Base-by-base conservation (phyloP, 1,284 basidiomycete genomes). In the Vanrija sp. region DNA sequence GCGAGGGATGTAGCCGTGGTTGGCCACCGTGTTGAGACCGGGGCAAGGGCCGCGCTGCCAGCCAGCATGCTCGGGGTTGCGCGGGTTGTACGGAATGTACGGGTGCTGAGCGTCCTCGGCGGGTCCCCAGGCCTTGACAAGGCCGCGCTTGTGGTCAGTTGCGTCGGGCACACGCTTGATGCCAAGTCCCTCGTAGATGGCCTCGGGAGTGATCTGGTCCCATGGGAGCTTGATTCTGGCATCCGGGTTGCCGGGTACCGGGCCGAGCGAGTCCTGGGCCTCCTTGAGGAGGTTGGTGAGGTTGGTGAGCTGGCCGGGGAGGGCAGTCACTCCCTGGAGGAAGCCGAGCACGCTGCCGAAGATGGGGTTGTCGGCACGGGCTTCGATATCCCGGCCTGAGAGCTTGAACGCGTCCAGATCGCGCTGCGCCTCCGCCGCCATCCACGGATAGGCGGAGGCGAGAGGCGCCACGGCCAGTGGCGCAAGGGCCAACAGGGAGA, bases 21-120 rank as follows among this genome's bases (percentile, higher is more conserved):
- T 70, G 21, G 72, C 72, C 16, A 72, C 49, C 1, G 67, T 66
- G 63, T 73, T 74, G 46, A 75, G 58, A 29, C 72, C 72, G 1
- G 72, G 72, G 54, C 71, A 74, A 14, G 66, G 65, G 26, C 72
- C 71, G 5, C 66, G 64, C 45, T 58, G 58, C 40, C 63, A 58
- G 12, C 53, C 63, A n/a, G 58, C 55, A 1, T 55, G 54, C 28
- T 64, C 58, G 6, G 59, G 57, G 19, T 51, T 38, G 50, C 57
- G 68, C 3, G 65, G 66, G 52, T 67, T 63, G 19, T 47, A 28
- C 12, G 47, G 55, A 50, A 49, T 38, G 51, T 57, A 69, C 1
- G 65, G 66, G 52, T 67, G 65, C 18, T 47, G 28, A 12, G 44
- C 55, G 52, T 62, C 43, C 39, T 55, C 54, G 29, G 49, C 49